These are phyloP conservation scores for Coccinonectria pachysandricola DNA, from an alignment of 2,329 filamentous ascomycete genomes.

Conservation along the genomic window DNA sequence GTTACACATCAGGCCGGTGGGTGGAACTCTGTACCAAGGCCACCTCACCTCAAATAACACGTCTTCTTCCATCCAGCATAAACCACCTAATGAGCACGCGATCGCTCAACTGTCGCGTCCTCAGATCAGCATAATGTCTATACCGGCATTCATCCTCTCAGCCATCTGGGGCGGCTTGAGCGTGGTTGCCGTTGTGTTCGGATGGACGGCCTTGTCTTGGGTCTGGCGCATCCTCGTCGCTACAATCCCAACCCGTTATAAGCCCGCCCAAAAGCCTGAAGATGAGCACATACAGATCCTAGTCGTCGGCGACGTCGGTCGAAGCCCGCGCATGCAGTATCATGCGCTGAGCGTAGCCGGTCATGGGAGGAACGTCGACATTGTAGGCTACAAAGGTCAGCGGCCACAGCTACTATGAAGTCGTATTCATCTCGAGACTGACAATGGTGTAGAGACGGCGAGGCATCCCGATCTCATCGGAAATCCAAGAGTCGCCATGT, in stretches of 20 bases:
- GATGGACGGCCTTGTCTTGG: conserved; percentile 12
- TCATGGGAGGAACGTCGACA: conserved; percentile 66
- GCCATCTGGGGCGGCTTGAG: conserved; percentile 24
- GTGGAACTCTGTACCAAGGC: too few relatives aligned
- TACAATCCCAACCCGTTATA: conserved; percentile 26
- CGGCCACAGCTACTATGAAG: not conserved
- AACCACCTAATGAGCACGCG: too few relatives aligned
- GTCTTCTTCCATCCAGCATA: too few relatives aligned
- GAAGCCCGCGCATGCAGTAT: conserved; percentile 97
- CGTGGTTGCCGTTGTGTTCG: conserved; percentile 21
- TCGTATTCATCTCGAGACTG: conserved; percentile 4
- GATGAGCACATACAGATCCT: conserved; percentile 61
- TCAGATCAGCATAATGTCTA: too few relatives aligned
- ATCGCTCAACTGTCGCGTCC: too few relatives aligned
- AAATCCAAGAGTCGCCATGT: conserved; percentile 59
- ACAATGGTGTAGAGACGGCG: conserved; percentile 53
- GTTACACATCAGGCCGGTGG: too few relatives aligned
- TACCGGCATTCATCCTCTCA: conserved; percentile 23
- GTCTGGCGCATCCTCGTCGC: conserved; percentile 12
- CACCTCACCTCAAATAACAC: too few relatives aligned
- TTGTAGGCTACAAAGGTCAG: conserved; percentile 78
- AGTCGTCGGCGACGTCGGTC: conserved; percentile 88
- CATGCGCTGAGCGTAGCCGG: conserved; percentile 87
- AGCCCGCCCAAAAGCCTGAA: conserved; percentile 22
- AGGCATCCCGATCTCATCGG: conserved; percentile 67